Evolutionary conservation across 1,284 basidiomycete genomes (phyloP).

Genomic region (Fomitiporia mediterranea): DNA sequence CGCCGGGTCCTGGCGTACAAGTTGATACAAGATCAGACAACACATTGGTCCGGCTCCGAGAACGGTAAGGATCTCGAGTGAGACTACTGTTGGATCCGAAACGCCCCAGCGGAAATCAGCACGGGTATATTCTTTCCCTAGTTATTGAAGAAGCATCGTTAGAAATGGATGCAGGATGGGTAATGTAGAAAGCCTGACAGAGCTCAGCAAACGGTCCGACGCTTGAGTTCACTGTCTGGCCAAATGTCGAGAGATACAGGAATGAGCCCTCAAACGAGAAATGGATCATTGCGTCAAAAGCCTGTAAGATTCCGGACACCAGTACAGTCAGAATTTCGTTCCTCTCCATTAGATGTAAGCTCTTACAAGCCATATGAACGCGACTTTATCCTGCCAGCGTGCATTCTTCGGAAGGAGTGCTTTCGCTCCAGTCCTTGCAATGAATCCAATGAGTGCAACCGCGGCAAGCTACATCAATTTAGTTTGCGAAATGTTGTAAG

Average conservation of each 20-base stretch:
- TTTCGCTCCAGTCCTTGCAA: conserved; percentile 49
- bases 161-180: conserved; percentile 26
- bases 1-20: conserved; percentile 58
- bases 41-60: conserved; percentile 70
- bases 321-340: not conserved
- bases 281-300: conserved; percentile 76
- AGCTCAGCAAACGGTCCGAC: conserved; percentile 67
- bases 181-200: conserved; percentile 44
- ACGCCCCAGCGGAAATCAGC: conserved; percentile 79
- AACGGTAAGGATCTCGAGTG: conserved; percentile 78
- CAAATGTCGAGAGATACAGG: conserved; percentile 69
- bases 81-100: conserved; percentile 73
- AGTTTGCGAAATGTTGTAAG: not conserved
- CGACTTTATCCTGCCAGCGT: conserved; percentile 55
- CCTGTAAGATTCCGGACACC: conserved; percentile 33
- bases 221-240: conserved; percentile 65
- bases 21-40: conserved; percentile 61
- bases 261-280: conserved; percentile 77
- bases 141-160: conserved; percentile 25
- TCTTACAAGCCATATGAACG: conserved; percentile 71
- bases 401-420: conserved; percentile 56
- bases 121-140: conserved; percentile 64
- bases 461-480: conserved; percentile 39
- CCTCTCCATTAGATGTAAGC: conserved; percentile 16
- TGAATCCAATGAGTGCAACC: conserved; percentile 44